A percentile compares a stretch with the other conserved stretches of the same genome.
Conservation (phyloP, 495 filamentous ascomycete species). For the Penicillium lividum region DNA sequence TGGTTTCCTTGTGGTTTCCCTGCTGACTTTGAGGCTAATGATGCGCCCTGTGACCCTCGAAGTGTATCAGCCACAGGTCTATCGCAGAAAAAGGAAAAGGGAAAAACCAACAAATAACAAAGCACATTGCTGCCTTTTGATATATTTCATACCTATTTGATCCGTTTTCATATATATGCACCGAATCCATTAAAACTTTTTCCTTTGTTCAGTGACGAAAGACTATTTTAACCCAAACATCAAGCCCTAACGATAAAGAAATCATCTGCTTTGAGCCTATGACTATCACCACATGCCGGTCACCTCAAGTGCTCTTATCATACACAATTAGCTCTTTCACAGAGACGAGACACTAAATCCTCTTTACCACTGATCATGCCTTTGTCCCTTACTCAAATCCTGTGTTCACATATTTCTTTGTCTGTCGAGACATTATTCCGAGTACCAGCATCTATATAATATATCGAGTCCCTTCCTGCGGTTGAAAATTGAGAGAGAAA, state of each 20-base stretch:
- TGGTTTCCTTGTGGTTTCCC: conserved; percentile 11
- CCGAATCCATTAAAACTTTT: background rate
- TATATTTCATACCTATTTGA: background rate
- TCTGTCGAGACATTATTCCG: background rate
- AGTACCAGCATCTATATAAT: background rate
- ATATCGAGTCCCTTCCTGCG: background rate
- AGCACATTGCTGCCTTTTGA: conserved; percentile 1
- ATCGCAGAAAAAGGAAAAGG: background rate
- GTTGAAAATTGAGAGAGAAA: background rate
- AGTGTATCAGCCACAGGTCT: conserved; percentile 18
- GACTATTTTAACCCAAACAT: background rate
- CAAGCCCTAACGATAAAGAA: background rate
- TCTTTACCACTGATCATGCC: background rate
- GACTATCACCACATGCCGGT: conserved; percentile 28
- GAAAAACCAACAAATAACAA: background rate
- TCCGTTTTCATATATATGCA: background rate
- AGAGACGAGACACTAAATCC: background rate
- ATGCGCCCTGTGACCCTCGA: conserved; percentile 23
- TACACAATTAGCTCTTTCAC: background rate
- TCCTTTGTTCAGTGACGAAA: background rate
- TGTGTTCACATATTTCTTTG: background rate
- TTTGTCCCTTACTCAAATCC: background rate
- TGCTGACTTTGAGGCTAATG: conserved; percentile 27
- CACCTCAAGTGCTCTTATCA: background rate
- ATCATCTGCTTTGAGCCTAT: conserved; percentile 32